phyloP scores from a whole-genome alignment of 352 stramenopile species.

The Achlya hypogyna region DNA sequence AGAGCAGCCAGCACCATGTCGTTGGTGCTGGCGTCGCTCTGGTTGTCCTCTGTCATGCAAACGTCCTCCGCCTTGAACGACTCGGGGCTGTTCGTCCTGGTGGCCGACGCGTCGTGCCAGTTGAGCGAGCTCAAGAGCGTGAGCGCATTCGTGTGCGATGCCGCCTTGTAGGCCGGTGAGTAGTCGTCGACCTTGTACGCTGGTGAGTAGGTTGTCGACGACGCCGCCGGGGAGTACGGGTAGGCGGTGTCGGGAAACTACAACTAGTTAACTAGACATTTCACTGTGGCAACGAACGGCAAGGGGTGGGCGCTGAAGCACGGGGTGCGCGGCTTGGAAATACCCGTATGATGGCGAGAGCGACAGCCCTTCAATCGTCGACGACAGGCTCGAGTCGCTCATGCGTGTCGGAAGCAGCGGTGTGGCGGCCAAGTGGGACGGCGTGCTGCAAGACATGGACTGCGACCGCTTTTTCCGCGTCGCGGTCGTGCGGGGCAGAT shows the following conservation, averaged over 20 bases:
- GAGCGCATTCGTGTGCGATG: background rate
- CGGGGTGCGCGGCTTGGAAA: background rate
- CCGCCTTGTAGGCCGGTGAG: no score
- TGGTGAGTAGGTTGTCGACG: background rate
- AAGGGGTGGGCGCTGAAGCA: background rate
- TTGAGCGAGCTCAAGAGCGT: constrained; percentile 7
- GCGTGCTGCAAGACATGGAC: constrained; percentile 1
- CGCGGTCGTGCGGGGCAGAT: background rate
- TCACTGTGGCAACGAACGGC: background rate
- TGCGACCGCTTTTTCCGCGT: constrained; percentile 14
- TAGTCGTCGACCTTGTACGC: background rate
- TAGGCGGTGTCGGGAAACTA: background rate
- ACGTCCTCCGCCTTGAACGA: constrained; percentile 3
- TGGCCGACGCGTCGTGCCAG: background rate
- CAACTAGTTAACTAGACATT: background rate
- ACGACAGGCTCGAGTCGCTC: constrained; percentile 1
- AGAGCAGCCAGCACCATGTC: constrained; percentile 10
- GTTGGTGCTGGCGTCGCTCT: background rate
- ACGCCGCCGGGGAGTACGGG: no score
- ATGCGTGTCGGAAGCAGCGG: background rate
- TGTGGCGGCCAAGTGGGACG: background rate
- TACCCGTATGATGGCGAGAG: background rate
- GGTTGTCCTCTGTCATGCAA: background rate
- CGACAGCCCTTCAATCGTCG: constrained; percentile 1
- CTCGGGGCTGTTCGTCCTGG: background rate